Evolutionary conservation across 1,284 basidiomycete species (phyloP).

Genomic region (Irpex lacteus): DNA sequence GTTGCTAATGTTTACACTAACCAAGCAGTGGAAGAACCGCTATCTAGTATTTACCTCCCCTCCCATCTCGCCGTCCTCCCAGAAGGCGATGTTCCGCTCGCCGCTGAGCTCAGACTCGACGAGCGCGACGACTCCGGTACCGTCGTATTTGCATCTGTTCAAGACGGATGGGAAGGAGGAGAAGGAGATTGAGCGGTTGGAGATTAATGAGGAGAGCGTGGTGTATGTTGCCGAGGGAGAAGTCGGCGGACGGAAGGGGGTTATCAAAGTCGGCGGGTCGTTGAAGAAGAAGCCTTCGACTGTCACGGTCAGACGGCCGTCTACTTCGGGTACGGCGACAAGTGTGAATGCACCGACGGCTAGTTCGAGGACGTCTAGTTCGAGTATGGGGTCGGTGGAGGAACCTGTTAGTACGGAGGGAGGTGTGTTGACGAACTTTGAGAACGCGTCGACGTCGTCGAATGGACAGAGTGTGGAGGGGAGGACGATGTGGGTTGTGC

Average conservation of each 20-base stretch:
- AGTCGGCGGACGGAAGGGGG: constrained; percentile 56
- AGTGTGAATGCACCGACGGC: background rate
- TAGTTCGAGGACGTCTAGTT: constrained; percentile 8
- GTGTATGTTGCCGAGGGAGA: constrained; percentile 72
- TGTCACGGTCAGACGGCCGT: constrained; percentile 1
- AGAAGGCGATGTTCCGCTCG: constrained; percentile 13
- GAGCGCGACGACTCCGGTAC: constrained; percentile 18
- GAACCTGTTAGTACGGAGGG: background rate
- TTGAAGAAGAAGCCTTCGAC: constrained; percentile 49
- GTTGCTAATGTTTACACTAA: constrained; percentile 64
- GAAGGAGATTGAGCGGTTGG: constrained; percentile 65
- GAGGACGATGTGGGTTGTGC: constrained; percentile 64
- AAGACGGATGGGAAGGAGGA: constrained; percentile 56
- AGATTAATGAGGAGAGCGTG: constrained; percentile 71
- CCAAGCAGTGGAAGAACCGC: constrained; percentile 70
- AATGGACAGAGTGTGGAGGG: constrained; percentile 27
- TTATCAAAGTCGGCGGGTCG: constrained; percentile 65
- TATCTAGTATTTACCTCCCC: constrained; percentile 58
- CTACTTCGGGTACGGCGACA: background rate
- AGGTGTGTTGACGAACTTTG: background rate
- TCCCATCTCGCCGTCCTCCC: constrained; percentile 32
- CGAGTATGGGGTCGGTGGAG: constrained; percentile 7
- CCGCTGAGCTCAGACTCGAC: constrained; percentile 20
- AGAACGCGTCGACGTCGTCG: background rate
- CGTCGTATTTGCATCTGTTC: constrained; percentile 71